Conservation (phyloP, 2,329 filamentous ascomycete genomes). For the Pyrenophora graminea region DNA sequence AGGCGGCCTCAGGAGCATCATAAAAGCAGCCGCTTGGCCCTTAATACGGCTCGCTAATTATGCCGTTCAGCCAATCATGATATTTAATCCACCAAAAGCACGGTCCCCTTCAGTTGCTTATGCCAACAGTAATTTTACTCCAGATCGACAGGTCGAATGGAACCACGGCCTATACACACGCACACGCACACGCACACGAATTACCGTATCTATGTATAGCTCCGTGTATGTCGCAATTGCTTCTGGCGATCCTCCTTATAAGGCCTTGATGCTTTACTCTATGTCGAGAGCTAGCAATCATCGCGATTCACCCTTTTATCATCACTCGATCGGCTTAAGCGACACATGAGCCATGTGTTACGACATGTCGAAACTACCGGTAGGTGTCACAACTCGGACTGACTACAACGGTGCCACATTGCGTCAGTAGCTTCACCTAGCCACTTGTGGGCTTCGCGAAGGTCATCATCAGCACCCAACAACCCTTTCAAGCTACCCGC, state of each 20-base stretch:
- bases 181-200: not conserved
- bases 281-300: slow-evolving; percentile 10
- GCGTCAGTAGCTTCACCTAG: slow-evolving; percentile 5
- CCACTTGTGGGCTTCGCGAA: not conserved
- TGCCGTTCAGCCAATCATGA: slow-evolving; percentile 4
- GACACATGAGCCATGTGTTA: too few species aligned
- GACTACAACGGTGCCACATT: not conserved
- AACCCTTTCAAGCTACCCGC: not conserved
- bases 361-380: too few species aligned
- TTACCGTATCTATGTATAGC: not conserved
- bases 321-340: not conserved
- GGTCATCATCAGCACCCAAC: not conserved
- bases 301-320: not conserved
- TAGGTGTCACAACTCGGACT: not conserved
- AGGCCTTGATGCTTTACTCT: slow-evolving; percentile 4
- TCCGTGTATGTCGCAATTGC: not conserved
- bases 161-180: too few species aligned
- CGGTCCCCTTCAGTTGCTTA: not conserved
- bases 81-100: slow-evolving; percentile 2
- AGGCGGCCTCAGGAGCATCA: slow-evolving; percentile 1
- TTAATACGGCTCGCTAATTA: slow-evolving; percentile 7
- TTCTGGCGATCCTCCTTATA: slow-evolving; percentile 3
- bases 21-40: slow-evolving; percentile 2
- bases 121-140: slow-evolving; percentile 1
- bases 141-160: not conserved